phyloP scores from a whole-genome alignment of 208 protist genomes.

The Leishmania guyanensis region DNA sequence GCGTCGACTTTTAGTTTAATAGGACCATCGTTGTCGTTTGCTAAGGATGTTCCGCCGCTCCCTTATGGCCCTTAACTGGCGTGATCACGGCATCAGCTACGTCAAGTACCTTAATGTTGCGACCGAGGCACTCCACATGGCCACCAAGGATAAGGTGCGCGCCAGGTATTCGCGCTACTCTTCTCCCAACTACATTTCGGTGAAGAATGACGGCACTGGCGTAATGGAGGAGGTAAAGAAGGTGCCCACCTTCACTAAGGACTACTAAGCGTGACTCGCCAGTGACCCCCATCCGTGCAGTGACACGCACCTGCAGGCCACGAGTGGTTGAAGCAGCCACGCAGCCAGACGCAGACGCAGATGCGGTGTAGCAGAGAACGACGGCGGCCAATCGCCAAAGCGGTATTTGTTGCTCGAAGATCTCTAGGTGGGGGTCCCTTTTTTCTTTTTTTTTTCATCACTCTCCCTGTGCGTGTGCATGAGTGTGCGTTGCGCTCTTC shows the following conservation, averaged over 20 bases:
- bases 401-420: not conserved
- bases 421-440: not conserved
- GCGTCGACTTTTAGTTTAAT: not conserved
- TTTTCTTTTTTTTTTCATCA: not conserved
- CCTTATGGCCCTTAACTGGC: constrained; percentile 62
- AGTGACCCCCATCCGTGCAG: not conserved
- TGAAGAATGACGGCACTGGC: constrained; percentile 67
- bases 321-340: not conserved
- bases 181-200: constrained; percentile 64
- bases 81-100: constrained; percentile 91
- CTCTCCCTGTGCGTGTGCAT: not conserved
- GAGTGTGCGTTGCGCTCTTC: not conserved
- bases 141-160: constrained; percentile 59
- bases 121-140: constrained; percentile 86
- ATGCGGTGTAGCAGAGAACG: not conserved
- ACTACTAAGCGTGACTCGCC: constrained; percentile 55
- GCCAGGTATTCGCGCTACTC: constrained; percentile 80
- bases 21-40: not conserved
- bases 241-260: constrained; percentile 66
- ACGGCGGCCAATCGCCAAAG: not conserved
- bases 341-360: not conserved
- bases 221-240: constrained; percentile 67
- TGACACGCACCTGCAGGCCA: not conserved
- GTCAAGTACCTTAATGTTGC: constrained; percentile 91
- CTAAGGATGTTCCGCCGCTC: constrained; percentile 69